Evolutionary conservation across 2,329 filamentous ascomycete genomes (phyloP).

Genomic region (Pseudohalonectria lignicola): DNA sequence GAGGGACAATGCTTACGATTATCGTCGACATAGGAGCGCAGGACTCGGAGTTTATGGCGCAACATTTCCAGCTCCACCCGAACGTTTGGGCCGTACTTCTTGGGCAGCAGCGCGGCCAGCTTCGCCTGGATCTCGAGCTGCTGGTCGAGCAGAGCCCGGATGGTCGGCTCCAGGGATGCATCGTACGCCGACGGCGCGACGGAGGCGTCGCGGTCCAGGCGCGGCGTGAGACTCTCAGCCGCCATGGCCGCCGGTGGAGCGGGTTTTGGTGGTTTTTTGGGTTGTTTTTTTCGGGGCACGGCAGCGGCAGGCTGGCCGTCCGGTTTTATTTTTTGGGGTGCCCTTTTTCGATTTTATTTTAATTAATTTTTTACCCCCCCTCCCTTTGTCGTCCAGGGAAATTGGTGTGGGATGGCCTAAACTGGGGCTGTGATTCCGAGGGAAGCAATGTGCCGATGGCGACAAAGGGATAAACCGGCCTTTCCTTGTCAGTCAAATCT

Average conservation of each 20-base stretch:
- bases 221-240: neutral
- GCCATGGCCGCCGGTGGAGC: constrained; percentile 3
- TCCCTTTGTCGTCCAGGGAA: no score
- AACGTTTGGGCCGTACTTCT: constrained; percentile 34
- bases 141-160: constrained; percentile 36
- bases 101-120: constrained; percentile 34
- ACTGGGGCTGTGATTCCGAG: no score
- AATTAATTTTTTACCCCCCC: no score
- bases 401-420: no score
- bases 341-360: neutral
- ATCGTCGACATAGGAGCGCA: constrained; percentile 35
- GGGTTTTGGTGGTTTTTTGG: no score
- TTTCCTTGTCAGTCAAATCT: no score
- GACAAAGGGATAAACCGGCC: no score
- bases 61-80: constrained; percentile 42
- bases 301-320: no score
- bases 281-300: no score
- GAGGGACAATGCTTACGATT: constrained; percentile 30
- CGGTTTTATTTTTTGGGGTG: no score
- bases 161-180: constrained; percentile 29
- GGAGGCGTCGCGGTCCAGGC: constrained; percentile 8
- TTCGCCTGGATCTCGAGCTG: constrained; percentile 41
- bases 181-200: constrained; percentile 19
- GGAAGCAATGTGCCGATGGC: no score
- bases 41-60: constrained; percentile 39